Evolutionary conservation across 1,139 yeast genomes (phyloP), one percentile per base, ranked within the genome.

Genomic region (Wickerhamiella pararugosa): DNA sequence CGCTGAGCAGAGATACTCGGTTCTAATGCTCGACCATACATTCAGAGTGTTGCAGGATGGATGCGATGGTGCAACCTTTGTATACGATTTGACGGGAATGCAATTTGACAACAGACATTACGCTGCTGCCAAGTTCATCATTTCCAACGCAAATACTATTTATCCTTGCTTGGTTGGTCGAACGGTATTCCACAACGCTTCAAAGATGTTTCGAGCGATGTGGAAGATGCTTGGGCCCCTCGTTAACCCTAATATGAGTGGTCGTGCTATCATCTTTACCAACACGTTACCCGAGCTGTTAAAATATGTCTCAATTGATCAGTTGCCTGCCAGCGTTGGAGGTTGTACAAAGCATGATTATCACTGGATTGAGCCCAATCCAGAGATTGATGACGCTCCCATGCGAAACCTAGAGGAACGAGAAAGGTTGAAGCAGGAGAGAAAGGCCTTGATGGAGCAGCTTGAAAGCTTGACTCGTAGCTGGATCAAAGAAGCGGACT

Each of bases 281-380:
- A n/a, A 5, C 11, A 27, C 25, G 29, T 6, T 29, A 15, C 39
- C 39, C 1, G 33, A 36, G n/a, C 11, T 36, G 21, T 33, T 36
- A 9, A 25, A 36, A 29, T 27, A 36, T 28, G 28, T 29, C n/a
- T 29, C 39, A 27, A n/a, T 36, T 7, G 39, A 36, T 21, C 29
- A 36, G 11, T 28, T 36, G n/a, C 33, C 39, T 8, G 10, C 29
- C 2, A 7, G 11, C n/a, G 28, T 36, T 2, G 39, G 39, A 29
- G 39, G 39, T 10, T 35, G 11, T 31, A n/a, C 39, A 2, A 9
- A 15, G 9, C 11, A 36, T 7, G 28, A 36, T 21, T 36, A 36
- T 28, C 27, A 36, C 8, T 36, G 39, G 39, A 6, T 15, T 8
- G 33, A 32, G 11, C 32, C 39, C 21, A 15, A 15, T 15, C 21